Evolutionary conservation across 345 rosid species (phyloP).

Genomic region (Rhodamnia argentea): DNA sequence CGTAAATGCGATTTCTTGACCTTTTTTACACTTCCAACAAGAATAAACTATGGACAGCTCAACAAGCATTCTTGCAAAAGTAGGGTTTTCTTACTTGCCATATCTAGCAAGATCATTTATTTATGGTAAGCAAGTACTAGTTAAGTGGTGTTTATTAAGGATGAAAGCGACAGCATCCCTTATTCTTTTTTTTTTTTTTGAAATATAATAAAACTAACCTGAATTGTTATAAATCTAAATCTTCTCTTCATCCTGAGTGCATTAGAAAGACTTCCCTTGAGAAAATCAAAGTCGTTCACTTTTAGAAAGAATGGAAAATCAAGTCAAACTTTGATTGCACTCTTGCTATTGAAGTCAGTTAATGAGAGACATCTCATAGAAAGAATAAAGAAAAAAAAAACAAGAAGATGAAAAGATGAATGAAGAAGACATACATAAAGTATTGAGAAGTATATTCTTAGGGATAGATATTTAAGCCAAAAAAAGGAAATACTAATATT

Average conservation of each 20-base stretch:
- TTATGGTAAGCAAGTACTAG: background rate
- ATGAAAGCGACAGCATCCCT: background rate
- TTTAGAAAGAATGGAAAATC: background rate
- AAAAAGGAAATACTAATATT: background rate
- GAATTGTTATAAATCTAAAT: background rate
- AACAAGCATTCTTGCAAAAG: background rate
- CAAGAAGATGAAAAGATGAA: background rate
- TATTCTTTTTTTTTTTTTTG: too few species aligned
- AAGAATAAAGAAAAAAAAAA: background rate
- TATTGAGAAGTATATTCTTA: background rate
- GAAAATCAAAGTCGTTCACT: background rate
- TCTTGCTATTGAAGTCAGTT: background rate
- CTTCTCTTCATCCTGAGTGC: background rate
- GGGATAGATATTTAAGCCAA: background rate
- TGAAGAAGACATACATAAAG: background rate
- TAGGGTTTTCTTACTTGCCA: background rate
- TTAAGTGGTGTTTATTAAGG: background rate
- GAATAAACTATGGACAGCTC: background rate
- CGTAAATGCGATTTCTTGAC: background rate
- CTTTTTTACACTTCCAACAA: background rate
- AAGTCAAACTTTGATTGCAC: background rate
- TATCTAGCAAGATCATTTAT: background rate
- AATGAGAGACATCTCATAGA: background rate
- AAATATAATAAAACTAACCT: background rate
- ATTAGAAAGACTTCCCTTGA: background rate